Percentiles rank a stretch among this genome's conserved stretches.
Evolutionary conservation across 192 early-diverging fungal genomes (phyloP).

Genomic region (Spizellomyces sp.): DNA sequence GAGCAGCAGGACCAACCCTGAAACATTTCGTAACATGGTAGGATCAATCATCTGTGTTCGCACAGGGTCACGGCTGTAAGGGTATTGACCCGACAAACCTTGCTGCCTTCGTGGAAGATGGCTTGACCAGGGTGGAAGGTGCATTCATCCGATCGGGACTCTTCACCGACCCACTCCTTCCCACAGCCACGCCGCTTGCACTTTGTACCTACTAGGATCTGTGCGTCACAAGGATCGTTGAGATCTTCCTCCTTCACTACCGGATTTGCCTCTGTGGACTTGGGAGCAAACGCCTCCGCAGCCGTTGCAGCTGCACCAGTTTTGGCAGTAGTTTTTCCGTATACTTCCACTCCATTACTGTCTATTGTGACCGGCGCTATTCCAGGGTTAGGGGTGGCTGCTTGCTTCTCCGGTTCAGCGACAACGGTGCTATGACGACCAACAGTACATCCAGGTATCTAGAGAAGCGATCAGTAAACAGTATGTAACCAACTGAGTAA

Average conservation of each 20-base stretch:
- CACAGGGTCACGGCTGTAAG: neutral
- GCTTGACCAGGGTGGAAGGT: constrained; percentile 86
- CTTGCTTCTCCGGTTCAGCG: constrained; percentile 36
- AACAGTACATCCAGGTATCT: constrained; percentile 81
- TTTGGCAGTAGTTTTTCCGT: constrained; percentile 31
- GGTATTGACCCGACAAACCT: constrained; percentile 41
- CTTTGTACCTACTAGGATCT: constrained; percentile 68
- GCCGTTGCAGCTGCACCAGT: constrained; percentile 34
- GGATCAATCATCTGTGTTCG: neutral
- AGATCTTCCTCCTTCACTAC: constrained; percentile 68
- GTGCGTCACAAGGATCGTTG: constrained; percentile 74
- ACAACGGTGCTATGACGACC: constrained; percentile 68
- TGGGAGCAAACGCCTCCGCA: constrained; percentile 21
- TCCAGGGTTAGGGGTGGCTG: constrained; percentile 35
- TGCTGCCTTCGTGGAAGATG: constrained; percentile 97
- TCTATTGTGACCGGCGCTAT: constrained; percentile 19
- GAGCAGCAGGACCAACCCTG: constrained; percentile 94
- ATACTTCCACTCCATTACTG: constrained; percentile 40
- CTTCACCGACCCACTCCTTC: constrained; percentile 63
- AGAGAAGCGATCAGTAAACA: neutral
- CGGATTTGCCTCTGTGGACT: constrained; percentile 25
- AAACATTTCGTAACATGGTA: neutral
- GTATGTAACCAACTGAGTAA: neutral
- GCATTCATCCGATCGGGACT: constrained; percentile 62
- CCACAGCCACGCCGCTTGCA: constrained; percentile 88